These are phyloP conservation scores for Trichoderma virens DNA, from an alignment of 495 filamentous ascomycete genomes.

Conservation along the genomic window DNA sequence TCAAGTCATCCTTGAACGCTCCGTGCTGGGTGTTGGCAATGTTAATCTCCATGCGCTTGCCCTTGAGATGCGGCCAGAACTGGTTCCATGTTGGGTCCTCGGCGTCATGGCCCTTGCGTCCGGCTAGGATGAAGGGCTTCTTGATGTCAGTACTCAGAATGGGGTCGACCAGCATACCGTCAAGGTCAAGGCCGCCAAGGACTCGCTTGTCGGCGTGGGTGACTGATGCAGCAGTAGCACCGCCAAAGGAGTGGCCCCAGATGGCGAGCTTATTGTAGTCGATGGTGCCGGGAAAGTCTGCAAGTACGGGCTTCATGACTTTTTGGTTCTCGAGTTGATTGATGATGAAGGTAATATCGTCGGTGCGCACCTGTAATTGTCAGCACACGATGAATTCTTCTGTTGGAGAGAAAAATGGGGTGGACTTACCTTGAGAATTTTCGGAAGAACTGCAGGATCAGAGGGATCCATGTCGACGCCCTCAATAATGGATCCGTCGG, in stretches of 20 bases:
- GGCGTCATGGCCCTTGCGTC: not conserved
- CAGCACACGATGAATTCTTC: too few species aligned
- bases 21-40: not conserved
- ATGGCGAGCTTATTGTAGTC: not conserved
- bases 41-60: not conserved
- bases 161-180: not conserved
- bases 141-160: not conserved
- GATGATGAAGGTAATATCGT: not conserved
- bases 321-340: not conserved
- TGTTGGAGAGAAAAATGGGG: too few species aligned
- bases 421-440: not conserved
- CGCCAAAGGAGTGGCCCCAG: not conserved
- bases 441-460: not conserved
- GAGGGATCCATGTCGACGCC: not conserved
- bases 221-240: not conserved
- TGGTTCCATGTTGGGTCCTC: not conserved
- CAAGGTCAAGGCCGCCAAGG: not conserved
- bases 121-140: not conserved
- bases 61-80: not conserved
- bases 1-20: not conserved
- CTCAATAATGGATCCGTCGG: not conserved
- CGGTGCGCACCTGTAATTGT: not conserved
- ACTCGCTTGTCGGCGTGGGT: not conserved
- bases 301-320: not conserved
- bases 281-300: not conserved